Evolutionary conservation across 106 monocot genomes (phyloP), one percentile per base, ranked within the genome.

Genomic region (Dioscorea dumetorum): DNA sequence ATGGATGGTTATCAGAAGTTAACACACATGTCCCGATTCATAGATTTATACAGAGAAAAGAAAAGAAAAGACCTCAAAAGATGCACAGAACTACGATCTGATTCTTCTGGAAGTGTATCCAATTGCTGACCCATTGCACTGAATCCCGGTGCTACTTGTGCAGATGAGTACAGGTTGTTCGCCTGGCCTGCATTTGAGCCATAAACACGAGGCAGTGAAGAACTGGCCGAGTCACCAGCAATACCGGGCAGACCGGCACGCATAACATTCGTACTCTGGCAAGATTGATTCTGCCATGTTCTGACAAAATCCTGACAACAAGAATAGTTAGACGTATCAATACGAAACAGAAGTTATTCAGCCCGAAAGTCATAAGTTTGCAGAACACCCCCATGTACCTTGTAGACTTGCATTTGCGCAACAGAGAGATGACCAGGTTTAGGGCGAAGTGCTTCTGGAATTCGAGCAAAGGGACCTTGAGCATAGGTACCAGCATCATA

Each of bases 361-460:
- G 4, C 54, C 15, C 18, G 13, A 19, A 56, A 56, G 0, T 4
- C 10, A 56, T 19, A 56, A 16, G 19, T 56, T 56, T 56, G 54
- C 54, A 61, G 9, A 22, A 61, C 13, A 61, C 24, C 23, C 8
- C 24, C 28, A 28, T 24, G 64, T 84, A 97, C 95, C 78, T 87
- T 84, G 67, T 97, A 97, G 24, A 97, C 95, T 64, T 82, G 74
- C 60, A 82, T 85, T 74, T 97, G 95, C 41, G 82, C 51, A 70
- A 65, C 41, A 5, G 95, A 82, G 24, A 91, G 69, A 21, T 77
- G 86, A 11, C 95, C 91, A 41, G 95, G 91, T 53, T 97, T 97
- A 35, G 91, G 91, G 31, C 95, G 91, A 67, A 97, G 82, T 76
- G 86, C 86, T 62, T 97, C 95, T 12, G 95, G 95, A 49, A 97